Evolutionary conservation across 306 rosid species (phyloP).

Genomic region (Lablab purpureus): DNA sequence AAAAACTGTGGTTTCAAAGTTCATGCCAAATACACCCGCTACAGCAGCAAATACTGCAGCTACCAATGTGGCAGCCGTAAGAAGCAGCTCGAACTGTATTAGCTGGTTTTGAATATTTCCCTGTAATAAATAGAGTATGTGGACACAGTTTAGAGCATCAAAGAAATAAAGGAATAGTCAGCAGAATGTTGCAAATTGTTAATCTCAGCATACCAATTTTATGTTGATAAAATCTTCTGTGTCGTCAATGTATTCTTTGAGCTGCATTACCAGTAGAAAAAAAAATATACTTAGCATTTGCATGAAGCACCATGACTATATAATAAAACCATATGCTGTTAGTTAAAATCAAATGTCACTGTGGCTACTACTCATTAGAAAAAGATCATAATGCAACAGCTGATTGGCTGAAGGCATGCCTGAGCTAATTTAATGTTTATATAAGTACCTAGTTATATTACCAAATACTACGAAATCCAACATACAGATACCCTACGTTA

Average conservation of each 20-base stretch:
- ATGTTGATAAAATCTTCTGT: constrained; percentile 98
- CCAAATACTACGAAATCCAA: neutral
- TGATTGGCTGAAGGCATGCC: neutral
- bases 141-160: constrained; percentile 36
- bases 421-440: constrained; percentile 5
- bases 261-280: constrained; percentile 64
- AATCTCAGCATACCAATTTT: constrained; percentile 77
- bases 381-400: constrained; percentile 14
- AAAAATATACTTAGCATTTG: constrained; percentile 4
- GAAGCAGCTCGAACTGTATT: constrained; percentile 89
- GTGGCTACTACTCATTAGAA: constrained; percentile 10
- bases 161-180: constrained; percentile 25
- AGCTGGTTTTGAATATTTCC: constrained; percentile 95
- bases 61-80: constrained; percentile 87
- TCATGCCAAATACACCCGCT: constrained; percentile 94
- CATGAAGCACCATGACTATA: constrained; percentile 14
- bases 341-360: constrained; percentile 3
- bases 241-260: constrained; percentile 97
- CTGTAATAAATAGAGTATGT: constrained; percentile 56
- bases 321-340: constrained; percentile 34
- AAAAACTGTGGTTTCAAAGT: constrained; percentile 63
- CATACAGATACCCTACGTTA: neutral
- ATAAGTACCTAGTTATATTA: constrained; percentile 7
- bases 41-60: constrained; percentile 81
- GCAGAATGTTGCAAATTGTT: constrained; percentile 33